Evolutionary conservation across 441 rosid species (phyloP).

Genomic region (Pelargonium citronellum): DNA sequence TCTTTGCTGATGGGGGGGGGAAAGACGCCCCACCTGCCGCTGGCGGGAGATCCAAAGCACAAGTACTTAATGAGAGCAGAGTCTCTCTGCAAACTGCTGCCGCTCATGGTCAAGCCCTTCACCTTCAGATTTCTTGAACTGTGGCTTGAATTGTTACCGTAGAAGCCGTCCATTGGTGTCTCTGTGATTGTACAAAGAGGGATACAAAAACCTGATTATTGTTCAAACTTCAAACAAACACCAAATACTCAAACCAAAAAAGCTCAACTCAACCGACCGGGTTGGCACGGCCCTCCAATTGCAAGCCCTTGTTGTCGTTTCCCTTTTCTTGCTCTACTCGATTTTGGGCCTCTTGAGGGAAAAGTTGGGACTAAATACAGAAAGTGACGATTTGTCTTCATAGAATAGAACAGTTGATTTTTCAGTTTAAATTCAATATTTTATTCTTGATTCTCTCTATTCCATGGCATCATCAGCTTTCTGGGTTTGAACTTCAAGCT

Average conservation of each 20-base stretch:
- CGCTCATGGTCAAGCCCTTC: background rate
- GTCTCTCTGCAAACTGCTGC: background rate
- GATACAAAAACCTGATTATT: too few species aligned
- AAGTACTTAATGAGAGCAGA: constrained; percentile 5
- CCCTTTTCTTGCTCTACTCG: constrained; percentile 50
- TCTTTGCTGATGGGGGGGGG: background rate
- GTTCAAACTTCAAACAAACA: background rate
- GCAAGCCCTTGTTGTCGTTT: constrained; percentile 51
- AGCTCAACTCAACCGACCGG: constrained; percentile 37
- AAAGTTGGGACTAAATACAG: too few species aligned
- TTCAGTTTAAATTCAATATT: too few species aligned
- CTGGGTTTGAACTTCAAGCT: too few species aligned
- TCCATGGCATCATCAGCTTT: too few species aligned
- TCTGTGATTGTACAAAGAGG: background rate
- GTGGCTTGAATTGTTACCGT: background rate
- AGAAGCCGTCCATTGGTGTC: constrained; percentile 1
- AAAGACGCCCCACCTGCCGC: background rate
- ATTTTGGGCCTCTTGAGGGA: constrained; percentile 31
- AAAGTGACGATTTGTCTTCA: too few species aligned
- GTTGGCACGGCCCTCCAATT: constrained; percentile 61
- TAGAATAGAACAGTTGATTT: too few species aligned
- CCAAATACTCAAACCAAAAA: background rate
- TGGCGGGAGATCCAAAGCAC: constrained; percentile 1
- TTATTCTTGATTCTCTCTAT: too few species aligned
- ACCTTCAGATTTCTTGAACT: background rate